Evolutionary conservation across 805 yeast species (phyloP).

Genomic region (Peterozyma toletana): DNA sequence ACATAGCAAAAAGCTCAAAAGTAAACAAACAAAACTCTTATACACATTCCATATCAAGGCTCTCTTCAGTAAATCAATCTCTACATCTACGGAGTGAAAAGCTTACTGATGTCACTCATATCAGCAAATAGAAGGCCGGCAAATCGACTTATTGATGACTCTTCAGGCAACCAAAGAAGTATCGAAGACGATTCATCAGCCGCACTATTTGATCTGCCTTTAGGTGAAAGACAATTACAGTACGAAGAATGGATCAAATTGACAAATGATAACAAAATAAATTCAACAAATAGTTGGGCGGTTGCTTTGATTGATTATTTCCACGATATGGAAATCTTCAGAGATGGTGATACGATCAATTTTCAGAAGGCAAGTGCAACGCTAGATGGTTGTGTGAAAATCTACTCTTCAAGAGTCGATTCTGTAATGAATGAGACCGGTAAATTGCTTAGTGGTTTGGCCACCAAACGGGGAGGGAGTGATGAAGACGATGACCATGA

Average conservation of each 20-base stretch:
- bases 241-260: slow-evolving; percentile 45
- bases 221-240: slow-evolving; percentile 5
- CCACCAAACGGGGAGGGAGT: slow-evolving; percentile 27
- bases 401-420: slow-evolving; percentile 41
- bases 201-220: slow-evolving; percentile 4
- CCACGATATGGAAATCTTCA: slow-evolving; percentile 38
- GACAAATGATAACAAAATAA: slow-evolving; percentile 41
- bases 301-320: slow-evolving; percentile 45
- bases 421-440: slow-evolving; percentile 24
- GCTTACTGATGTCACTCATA: too few species aligned
- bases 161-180: too few species aligned
- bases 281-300: slow-evolving; percentile 41
- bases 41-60: too few species aligned
- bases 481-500: slow-evolving; percentile 15
- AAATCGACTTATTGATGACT: too few species aligned
- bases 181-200: too few species aligned
- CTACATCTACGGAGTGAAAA: too few species aligned
- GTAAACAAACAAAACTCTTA: too few species aligned
- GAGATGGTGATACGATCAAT: slow-evolving; percentile 38
- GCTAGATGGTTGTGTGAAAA: slow-evolving; percentile 46
- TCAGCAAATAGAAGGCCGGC: too few species aligned
- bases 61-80: too few species aligned
- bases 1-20: too few species aligned
- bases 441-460: slow-evolving; percentile 59
- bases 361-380: slow-evolving; percentile 39